Base-by-base conservation (phyloP, 371 early-diverging fungal species). In the Saksenaea oblongispora region DNA sequence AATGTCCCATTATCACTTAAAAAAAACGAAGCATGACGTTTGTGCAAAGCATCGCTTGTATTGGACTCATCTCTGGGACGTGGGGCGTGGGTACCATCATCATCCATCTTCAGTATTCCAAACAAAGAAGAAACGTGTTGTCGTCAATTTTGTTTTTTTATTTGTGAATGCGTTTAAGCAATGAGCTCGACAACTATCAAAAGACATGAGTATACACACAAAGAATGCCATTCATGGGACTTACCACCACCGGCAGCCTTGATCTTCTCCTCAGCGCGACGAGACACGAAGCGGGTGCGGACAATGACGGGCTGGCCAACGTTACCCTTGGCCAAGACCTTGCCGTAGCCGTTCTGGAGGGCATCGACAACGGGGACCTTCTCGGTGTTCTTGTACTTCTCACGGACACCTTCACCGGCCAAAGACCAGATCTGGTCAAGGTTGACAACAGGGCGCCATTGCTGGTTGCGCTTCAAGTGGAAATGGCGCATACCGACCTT, bases 401-500 rank as follows among this genome's bases (percentile, higher is more conserved):
- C 84, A 78, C 96, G 89, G 71, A 93, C 90, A 78, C 95, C 94
- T 73, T 92, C 94, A 62, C 94, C 90, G 66, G 99, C 96, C 67
- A 98, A 85, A 66, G 93, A 83, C 97, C 98, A 96, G 75, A 99
- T 77, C 77, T 92, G 95, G 86, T 97, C 94, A 63, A 95, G 82
- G 89, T 97, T 96, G 86, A 98, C 85, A 75, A 86, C 82, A 61
- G 95, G 94, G 74, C 91, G 80, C 90, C 91, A 91, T 87, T 86
- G 83, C 76, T 89, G 76, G 89, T 98, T 95, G 76, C 89, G 85
- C 88, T 96, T 98, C 89, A 90, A 85, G 93, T 98, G 98, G 94
- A 95, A 98, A 83, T 94, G 88, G 70, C 98, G 95, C 98, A 97
- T 97, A 93, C 99, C 99, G 84, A 98, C 97, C 89, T 99, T 99